A percentile compares a stretch with the other conserved stretches of the same genome.
phyloP scores from a whole-genome alignment of 1,284 basidiomycete species.

The Ceratobasidium sp. region DNA sequence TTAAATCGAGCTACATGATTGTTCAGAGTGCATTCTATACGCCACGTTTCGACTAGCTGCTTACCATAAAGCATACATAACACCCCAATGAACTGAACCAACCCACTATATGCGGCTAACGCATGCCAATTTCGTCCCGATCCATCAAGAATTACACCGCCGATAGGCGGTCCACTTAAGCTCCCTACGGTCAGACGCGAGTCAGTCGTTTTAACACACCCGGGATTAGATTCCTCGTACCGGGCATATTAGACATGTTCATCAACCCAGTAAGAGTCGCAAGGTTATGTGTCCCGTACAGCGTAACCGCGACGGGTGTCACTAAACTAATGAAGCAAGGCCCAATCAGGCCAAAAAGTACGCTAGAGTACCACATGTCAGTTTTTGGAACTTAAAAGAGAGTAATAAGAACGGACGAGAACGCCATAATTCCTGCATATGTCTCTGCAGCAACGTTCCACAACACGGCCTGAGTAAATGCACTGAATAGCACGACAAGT shows the following conservation, averaged over 20 bases:
- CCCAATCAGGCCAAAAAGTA: constrained; percentile 42
- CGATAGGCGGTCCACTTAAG: too few species aligned
- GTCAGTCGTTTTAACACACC: too few species aligned
- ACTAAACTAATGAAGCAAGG: constrained; percentile 43
- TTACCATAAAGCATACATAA: too few species aligned
- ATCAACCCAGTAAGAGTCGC: constrained; percentile 43
- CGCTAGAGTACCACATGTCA: neutral
- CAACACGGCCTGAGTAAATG: constrained; percentile 43
- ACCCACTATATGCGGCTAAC: constrained; percentile 32
- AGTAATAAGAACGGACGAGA: constrained; percentile 38
- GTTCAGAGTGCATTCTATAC: too few species aligned
- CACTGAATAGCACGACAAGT: constrained; percentile 44
- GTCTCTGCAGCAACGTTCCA: constrained; percentile 45
- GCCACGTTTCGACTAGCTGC: too few species aligned
- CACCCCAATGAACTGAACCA: too few species aligned
- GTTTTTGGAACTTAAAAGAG: neutral
- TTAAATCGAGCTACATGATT: too few species aligned
- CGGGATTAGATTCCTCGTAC: too few species aligned
- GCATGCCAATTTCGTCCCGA: constrained; percentile 44
- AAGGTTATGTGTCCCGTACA: constrained; percentile 44
- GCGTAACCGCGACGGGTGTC: constrained; percentile 42
- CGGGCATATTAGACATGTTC: constrained; percentile 42
- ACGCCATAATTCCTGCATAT: constrained; percentile 43
- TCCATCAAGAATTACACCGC: constrained; percentile 40
- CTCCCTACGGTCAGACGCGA: too few species aligned